Base-by-base conservation (phyloP, 805 yeast species). In the Candida awuae region DNA sequence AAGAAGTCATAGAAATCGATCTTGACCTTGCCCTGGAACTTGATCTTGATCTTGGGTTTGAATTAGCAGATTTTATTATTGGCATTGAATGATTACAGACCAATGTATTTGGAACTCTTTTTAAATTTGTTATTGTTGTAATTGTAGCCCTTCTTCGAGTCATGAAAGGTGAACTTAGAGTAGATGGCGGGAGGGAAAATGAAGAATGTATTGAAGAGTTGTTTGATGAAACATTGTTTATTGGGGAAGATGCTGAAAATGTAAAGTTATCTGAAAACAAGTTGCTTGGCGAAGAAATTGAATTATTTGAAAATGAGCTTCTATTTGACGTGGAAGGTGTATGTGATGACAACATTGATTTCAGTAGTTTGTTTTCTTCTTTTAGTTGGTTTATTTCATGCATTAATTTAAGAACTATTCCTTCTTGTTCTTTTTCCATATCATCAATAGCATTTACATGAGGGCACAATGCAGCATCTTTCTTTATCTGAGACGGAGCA, bases 371-470 rank as follows among this genome's bases (percentile, higher is more conserved):
- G 47, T 72, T 75, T 48, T 78, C 84, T 14, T 72, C 74, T 46
- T 70, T 72, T 44, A 80, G 56, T 6, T 47, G 42, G 19, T 64
- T 65, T 26, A 81, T 78, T 52, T 80, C 85, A 38, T 71, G 69
- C 75, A 78, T 79, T 30, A 80, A 61, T 54, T 70, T 72, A 51
- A 80, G 61, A 15, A 80, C 87, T 18, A 80, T 77, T 3, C 83
- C 84, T 51, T 81, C 88, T 54, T 81, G 87, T 57, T 81, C 86
- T 37, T 77, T 66, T 50, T 81, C 88, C 77, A 81, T 73, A 26
- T 67, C 53, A 51, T 76, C 78, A 28, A 76, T 68, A 15, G 73
- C 63, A 44, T 73, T 71, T 21, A 20, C 30, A 9, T 21, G 8
- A 15, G 36, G 26, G 8, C 9, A 17, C 9, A 13, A 6, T 4